Evolutionary conservation across 768 basidiomycete genomes (phyloP).

Genomic region (Suillus variegatus): DNA sequence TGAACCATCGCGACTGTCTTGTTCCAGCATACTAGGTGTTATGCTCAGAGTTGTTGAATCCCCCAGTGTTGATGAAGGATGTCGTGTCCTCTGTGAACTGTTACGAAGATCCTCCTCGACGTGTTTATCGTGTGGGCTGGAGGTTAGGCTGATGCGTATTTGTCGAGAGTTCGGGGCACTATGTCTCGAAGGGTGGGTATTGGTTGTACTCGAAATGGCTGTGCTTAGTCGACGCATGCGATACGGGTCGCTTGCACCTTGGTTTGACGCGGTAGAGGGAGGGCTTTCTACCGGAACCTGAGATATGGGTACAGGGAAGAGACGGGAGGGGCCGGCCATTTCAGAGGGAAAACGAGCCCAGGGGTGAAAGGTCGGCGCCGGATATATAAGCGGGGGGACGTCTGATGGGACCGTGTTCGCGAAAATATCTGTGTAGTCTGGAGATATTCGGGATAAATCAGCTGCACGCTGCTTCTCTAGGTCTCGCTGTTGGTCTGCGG

Average conservation of each 20-base stretch:
- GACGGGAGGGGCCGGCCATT: slow-evolving; percentile 35
- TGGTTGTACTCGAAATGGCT: slow-evolving; percentile 28
- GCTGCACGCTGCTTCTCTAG: slow-evolving; percentile 30
- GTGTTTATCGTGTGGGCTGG: slow-evolving; percentile 32
- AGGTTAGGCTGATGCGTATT: slow-evolving; percentile 40
- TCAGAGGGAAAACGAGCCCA: slow-evolving; percentile 43
- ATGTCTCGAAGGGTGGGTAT: slow-evolving; percentile 34
- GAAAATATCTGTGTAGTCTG: slow-evolving; percentile 24
- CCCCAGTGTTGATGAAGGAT: slow-evolving; percentile 30
- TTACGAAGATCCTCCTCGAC: slow-evolving; percentile 24
- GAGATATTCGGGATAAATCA: slow-evolving; percentile 21
- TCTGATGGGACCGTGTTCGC: slow-evolving; percentile 24
- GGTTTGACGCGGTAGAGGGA: slow-evolving; percentile 47
- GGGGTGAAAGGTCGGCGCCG: slow-evolving; percentile 55
- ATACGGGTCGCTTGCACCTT: slow-evolving; percentile 37
- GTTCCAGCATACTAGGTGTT: slow-evolving; percentile 39
- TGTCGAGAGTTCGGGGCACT: slow-evolving; percentile 41
- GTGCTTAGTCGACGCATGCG: slow-evolving; percentile 39
- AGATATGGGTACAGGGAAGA: slow-evolving; percentile 31
- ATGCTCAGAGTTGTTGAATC: slow-evolving; percentile 36
- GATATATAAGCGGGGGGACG: slow-evolving; percentile 37
- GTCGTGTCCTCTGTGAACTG: slow-evolving; percentile 27
- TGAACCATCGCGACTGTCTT: slow-evolving; percentile 48
- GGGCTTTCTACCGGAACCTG: slow-evolving; percentile 46
- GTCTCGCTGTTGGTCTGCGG: slow-evolving; percentile 52